Conservation (phyloP, 2,329 filamentous ascomycete genomes). For the Sarocladium kiliense region DNA sequence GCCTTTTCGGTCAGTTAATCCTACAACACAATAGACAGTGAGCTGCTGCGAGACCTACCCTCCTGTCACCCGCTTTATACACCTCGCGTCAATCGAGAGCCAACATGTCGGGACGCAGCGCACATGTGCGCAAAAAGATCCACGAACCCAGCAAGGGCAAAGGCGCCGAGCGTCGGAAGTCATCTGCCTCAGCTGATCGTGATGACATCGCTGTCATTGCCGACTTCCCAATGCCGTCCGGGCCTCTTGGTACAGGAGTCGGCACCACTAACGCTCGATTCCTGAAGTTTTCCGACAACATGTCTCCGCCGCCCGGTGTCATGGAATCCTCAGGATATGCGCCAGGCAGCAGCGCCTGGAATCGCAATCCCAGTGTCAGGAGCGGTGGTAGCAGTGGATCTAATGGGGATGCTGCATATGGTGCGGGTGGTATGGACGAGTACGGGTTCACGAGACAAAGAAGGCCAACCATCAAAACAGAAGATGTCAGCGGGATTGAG, state of each 20-base stretch:
- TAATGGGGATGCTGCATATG: conserved; percentile 15
- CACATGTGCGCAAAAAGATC: conserved; percentile 54
- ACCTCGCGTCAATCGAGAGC: background rate
- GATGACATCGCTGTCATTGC: conserved; percentile 31
- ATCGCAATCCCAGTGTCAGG: conserved; percentile 1
- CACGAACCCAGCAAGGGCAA: conserved; percentile 39
- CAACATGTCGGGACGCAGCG: conserved; percentile 53
- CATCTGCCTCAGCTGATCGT: conserved; percentile 32
- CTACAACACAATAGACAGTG: too few relatives aligned
- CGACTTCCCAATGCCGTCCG: conserved; percentile 30
- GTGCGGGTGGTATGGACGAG: conserved; percentile 31
- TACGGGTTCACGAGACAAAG: conserved; percentile 38
- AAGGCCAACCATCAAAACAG: conserved; percentile 38
- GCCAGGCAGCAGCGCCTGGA: background rate
- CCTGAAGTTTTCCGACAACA: conserved; percentile 37
- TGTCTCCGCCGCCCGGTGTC: conserved; percentile 10
- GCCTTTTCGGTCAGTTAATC: too few relatives aligned
- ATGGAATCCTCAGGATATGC: conserved; percentile 2
- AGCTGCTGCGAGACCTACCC: too few relatives aligned
- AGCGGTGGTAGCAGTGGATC: conserved; percentile 9
- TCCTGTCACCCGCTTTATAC: background rate
- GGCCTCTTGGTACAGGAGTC: conserved; percentile 29
- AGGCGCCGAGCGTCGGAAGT: conserved; percentile 25
- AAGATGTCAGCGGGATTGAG: conserved; percentile 48
- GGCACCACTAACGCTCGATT: conserved; percentile 38